phyloP scores from a whole-genome alignment of 106 monocot species.

The Gastrodia elata region DNA sequence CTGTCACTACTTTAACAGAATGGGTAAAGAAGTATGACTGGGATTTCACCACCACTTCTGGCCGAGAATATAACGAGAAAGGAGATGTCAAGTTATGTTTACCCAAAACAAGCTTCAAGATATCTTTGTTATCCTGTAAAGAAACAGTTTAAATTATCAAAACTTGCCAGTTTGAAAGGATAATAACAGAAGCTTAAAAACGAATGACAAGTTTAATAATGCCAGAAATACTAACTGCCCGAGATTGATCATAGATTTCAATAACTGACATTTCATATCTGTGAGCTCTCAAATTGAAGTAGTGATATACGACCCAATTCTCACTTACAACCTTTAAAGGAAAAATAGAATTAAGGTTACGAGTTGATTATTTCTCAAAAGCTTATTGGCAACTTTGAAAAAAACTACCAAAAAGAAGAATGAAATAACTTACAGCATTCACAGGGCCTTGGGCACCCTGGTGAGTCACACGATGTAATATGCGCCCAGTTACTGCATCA shows the following conservation, averaged over 20 bases:
- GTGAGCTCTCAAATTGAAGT: constrained; percentile 98
- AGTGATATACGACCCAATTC: constrained; percentile 98
- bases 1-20: constrained; percentile 75
- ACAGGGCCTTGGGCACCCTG: constrained; percentile 94
- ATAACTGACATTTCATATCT: constrained; percentile 98
- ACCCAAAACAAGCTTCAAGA: constrained; percentile 84
- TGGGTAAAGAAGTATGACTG: constrained; percentile 95
- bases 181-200: neutral
- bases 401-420: neutral
- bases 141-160: constrained; percentile 4
- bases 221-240: constrained; percentile 45
- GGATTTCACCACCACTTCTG: constrained; percentile 69
- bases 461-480: constrained; percentile 84
- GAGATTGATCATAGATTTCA: constrained; percentile 94
- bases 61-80: constrained; percentile 65
- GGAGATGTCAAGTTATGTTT: constrained; percentile 93
- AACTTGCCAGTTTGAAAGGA: neutral
- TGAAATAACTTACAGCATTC: constrained; percentile 65
- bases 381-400: neutral
- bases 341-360: constrained; percentile 7
- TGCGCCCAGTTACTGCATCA: constrained; percentile 80
- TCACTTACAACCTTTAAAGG: constrained; percentile 79
- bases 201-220: neutral
- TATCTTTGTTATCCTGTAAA: constrained; percentile 83
- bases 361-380: constrained; percentile 8